Base-by-base conservation (phyloP, 495 filamentous ascomycete species). In the Annulohypoxylon maeteangense region DNA sequence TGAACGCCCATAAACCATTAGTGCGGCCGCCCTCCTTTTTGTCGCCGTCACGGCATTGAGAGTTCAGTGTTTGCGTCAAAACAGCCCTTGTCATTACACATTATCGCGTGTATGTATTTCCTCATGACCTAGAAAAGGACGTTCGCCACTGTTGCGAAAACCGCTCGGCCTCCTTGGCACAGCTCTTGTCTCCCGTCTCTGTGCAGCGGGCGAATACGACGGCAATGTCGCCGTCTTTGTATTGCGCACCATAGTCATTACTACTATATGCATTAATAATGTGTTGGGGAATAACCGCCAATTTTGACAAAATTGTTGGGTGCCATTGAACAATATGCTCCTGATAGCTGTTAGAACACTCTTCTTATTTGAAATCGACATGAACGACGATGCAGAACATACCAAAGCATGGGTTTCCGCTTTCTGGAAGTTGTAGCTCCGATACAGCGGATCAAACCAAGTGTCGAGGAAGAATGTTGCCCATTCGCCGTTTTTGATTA, bases 281-380 rank as follows among this genome's bases (percentile, higher is more conserved):
- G 18, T 89, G 86, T 81, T 98, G 95, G 3, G 93, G 93, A 18
- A 99, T 81, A 11, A 99, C 81, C 1, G 91, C 94, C 60, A 97
- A 80, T 72, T 93, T 93, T 20, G 94, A 91, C 18, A 99, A 86
- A 58, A 98, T 93, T 0, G 95, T 99, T n/a, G 95, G 94, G 77
- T 99, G 96, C 96, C 96, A 99, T 84, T 97, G 95, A 32, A 95
- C 88, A 63, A 97, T 92, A 74, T 94, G 92, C 79, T 95, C 92
- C 91, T 95, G 69, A 3, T 70, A 68, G 59, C n/a, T 44, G 69
- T 79, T 67, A 79, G 67, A 62, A 72, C 27, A 44, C 4, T 16
- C 27, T 7, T 62, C 56, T 18, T 29, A 29, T 14, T 11, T 23
- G 44, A 23, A n/a, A 1, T 18, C 14, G 14, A 27, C 23, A 12